Base-by-base conservation (phyloP, 2,329 filamentous ascomycete genomes). In the Neocatenulostroma microsporum region DNA sequence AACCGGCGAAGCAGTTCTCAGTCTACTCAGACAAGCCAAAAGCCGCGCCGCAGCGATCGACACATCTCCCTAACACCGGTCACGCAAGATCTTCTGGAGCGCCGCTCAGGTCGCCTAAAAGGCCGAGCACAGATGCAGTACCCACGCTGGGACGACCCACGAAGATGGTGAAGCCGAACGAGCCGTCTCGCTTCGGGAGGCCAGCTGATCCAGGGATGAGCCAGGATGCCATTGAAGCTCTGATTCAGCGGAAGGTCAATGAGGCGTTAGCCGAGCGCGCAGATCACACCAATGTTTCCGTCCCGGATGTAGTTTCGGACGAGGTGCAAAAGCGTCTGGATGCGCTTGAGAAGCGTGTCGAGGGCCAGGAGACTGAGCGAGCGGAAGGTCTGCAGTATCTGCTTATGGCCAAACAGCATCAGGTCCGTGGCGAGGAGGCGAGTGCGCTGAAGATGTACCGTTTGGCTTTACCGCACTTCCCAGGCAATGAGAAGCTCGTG, bases 191-290 rank as follows among this genome's bases (percentile, higher is more conserved):
- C 1, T 19, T 34, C 4, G 15, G 19, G n/a, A 18, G 25, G 15
- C 20, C 37, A 9, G 27, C 34, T 9, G 44, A 49, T 28, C 42
- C 44, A 28, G 45, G 46, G 15, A 48, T 72, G 67, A 59, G 70
- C 48, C 74, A 63, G 13, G 81, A 78, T 10, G 80, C 80, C 35
- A 93, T 96, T 42, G 88, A 95, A 58, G 84, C 87, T 25, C 79
- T 95, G 64, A 86, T 96, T 1, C 84, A 94, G 61, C 84, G 82
- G 50, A 94, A 94, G 54, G 84, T 96, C 1, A 81, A 82, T 41
- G 87, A 94, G 63, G 87, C 91, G 23, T 69, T 96, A 1, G 86
- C 88, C 0, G 80, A 81, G n/a, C 76, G 82, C 36, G 77, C 75
- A 1, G 38, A 69, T 57, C 39, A 46, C 20, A 55, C 44, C 6